phyloP scores from a whole-genome alignment of 164 flowering plant species.

The Vitis labrusca region DNA sequence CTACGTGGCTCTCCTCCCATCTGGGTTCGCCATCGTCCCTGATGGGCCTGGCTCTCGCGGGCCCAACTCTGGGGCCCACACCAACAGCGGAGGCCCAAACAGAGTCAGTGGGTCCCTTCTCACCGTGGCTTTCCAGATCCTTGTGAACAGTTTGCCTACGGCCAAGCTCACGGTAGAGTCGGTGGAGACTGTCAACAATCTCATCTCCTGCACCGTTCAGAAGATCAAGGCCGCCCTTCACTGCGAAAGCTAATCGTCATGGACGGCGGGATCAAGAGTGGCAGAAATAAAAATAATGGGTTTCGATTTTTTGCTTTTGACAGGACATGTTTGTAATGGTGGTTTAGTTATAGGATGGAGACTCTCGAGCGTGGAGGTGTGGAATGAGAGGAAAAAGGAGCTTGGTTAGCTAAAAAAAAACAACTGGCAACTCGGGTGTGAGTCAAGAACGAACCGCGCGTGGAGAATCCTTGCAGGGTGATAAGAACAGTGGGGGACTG shows the following conservation, averaged over 20 bases:
- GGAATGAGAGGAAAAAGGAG: slow-evolving; percentile 3
- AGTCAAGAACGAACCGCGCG: slow-evolving; percentile 99
- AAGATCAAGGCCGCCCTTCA: slow-evolving; percentile 92
- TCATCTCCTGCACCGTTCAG: slow-evolving; percentile 93
- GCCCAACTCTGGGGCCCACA: neutral
- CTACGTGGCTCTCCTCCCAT: slow-evolving; percentile 89
- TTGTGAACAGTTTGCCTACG: slow-evolving; percentile 88
- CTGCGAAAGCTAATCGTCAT: slow-evolving; percentile 55
- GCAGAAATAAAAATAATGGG: too few species aligned
- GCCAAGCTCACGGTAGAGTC: slow-evolving; percentile 96
- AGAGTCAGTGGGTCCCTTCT: slow-evolving; percentile 72
- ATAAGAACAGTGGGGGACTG: slow-evolving; percentile 14
- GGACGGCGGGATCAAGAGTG: neutral
- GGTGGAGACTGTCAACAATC: slow-evolving; percentile 93
- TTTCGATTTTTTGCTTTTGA: slow-evolving; percentile 1
- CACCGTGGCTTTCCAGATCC: slow-evolving; percentile 92
- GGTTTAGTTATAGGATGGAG: too few species aligned
- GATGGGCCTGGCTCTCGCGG: slow-evolving; percentile 63
- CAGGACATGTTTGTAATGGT: too few species aligned
- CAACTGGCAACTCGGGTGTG: slow-evolving; percentile 37
- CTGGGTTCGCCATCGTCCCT: slow-evolving; percentile 85
- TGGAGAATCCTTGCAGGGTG: slow-evolving; percentile 51
- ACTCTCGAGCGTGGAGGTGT: neutral
- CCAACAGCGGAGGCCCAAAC: slow-evolving; percentile 6
- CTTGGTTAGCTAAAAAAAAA: slow-evolving; percentile 1